Conservation (phyloP, 2,329 filamentous ascomycete species). For the Colletotrichum sublineola region DNA sequence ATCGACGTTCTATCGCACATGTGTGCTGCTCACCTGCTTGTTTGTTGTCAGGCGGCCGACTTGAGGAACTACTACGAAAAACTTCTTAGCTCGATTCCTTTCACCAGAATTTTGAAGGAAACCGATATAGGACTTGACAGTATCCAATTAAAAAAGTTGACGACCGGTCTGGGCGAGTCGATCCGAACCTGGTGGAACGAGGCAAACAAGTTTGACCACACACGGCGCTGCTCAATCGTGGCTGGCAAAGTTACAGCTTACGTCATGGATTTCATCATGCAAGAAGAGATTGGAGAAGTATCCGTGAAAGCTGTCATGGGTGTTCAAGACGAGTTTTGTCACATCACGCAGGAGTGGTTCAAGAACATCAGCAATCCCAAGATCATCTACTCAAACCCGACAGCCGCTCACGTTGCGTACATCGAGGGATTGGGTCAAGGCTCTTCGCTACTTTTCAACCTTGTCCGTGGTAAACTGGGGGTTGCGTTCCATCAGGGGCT, state of each 20-base stretch:
- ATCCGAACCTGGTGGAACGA: slow-evolving; percentile 46
- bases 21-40: slow-evolving; percentile 65
- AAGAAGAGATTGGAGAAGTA: background rate
- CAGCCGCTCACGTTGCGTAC: background rate
- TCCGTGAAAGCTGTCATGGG: slow-evolving; percentile 4
- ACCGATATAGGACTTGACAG: slow-evolving; percentile 28
- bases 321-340: slow-evolving; percentile 4
- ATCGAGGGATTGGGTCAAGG: slow-evolving; percentile 48
- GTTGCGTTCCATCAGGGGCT: slow-evolving; percentile 51
- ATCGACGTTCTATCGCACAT: slow-evolving; percentile 69
- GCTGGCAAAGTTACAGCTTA: slow-evolving; percentile 26
- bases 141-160: slow-evolving; percentile 43
- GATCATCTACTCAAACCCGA: background rate
- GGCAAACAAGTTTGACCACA: slow-evolving; percentile 34
- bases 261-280: slow-evolving; percentile 14
- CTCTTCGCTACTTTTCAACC: slow-evolving; percentile 48
- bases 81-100: slow-evolving; percentile 45
- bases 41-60: slow-evolving; percentile 68
- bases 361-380: slow-evolving; percentile 27
- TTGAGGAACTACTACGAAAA: slow-evolving; percentile 48
- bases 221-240: slow-evolving; percentile 26
- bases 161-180: slow-evolving; percentile 44
- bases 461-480: slow-evolving; percentile 48
- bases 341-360: slow-evolving; percentile 36
- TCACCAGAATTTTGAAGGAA: background rate